Conservation (phyloP, 23 red algal genomes). For the Gracilariopsis chorda region DNA sequence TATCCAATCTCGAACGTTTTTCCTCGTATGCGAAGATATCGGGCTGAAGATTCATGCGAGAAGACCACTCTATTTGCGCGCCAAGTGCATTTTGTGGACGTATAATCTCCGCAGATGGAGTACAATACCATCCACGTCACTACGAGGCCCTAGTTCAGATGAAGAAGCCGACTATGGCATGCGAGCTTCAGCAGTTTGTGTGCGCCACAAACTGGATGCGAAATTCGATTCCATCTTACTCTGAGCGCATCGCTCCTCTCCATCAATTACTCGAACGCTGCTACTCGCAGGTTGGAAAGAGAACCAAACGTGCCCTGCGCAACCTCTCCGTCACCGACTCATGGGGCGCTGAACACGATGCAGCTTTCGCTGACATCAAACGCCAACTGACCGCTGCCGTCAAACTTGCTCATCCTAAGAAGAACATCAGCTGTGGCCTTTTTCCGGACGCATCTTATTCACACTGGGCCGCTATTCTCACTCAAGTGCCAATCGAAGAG, state of each 20-base stretch:
- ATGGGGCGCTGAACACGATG: not conserved
- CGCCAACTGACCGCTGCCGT: not conserved
- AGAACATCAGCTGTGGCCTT: not conserved
- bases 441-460: constrained; percentile 23
- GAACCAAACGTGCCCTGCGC: not conserved
- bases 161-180: too few species aligned
- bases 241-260: not conserved
- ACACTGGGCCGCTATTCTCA: constrained; percentile 1
- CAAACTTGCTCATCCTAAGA: not conserved
- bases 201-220: constrained; percentile 27
- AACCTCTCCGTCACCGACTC: not conserved
- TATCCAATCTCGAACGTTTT: not conserved
- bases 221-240: not conserved
- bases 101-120: too few species aligned
- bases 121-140: too few species aligned
- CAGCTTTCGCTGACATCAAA: not conserved
- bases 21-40: not conserved
- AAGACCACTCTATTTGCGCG: not conserved
- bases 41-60: not conserved
- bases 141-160: too few species aligned
- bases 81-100: not conserved
- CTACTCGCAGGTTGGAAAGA: not conserved
- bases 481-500: not conserved
- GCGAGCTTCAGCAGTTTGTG: too few species aligned
- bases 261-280: not conserved